These are phyloP conservation scores for Ophiocordyceps polyrhachis-furcata DNA, from an alignment of 2,329 filamentous ascomycete species.

Conservation along the genomic window DNA sequence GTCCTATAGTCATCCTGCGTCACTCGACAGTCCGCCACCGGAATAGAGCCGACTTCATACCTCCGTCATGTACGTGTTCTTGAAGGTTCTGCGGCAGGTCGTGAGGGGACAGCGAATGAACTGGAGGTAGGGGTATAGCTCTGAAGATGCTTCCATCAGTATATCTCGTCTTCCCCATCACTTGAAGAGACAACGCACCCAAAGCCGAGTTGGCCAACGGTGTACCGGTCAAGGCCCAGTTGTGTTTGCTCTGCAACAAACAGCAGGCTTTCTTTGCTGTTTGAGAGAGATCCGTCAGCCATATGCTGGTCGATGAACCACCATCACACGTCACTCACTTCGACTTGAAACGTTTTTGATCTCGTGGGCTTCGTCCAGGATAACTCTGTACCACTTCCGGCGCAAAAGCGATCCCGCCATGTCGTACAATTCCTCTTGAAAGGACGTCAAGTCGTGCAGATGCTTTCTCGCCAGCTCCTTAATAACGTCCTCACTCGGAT, in stretches of 20 bases:
- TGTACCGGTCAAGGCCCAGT: conserved; percentile 18
- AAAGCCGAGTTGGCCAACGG: conserved; percentile 13
- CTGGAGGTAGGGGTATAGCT: conserved; percentile 16
- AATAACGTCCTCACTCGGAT: background rate
- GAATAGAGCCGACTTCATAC: conserved; percentile 1
- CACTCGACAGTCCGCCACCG: background rate
- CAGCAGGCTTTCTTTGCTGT: conserved; percentile 8
- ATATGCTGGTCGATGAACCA: background rate
- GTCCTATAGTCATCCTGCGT: conserved; percentile 1
- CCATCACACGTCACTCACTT: conserved; percentile 13
- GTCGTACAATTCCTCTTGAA: conserved; percentile 22
- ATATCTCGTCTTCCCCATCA: background rate
- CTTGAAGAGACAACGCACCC: conserved; percentile 8
- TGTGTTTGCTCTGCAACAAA: conserved; percentile 10
- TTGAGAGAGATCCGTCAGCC: background rate
- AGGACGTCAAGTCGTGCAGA: conserved; percentile 4
- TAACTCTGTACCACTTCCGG: conserved; percentile 27
- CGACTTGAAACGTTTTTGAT: conserved; percentile 29
- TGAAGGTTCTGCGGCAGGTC: conserved; percentile 1
- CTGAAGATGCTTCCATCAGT: conserved; percentile 6
- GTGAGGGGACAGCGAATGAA: conserved; percentile 11
- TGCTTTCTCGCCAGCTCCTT: background rate
- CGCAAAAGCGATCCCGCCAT: conserved; percentile 5
- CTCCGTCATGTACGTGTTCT: conserved; percentile 3
- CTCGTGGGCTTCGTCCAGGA: conserved; percentile 36